Conservation (phyloP, 495 filamentous ascomycete species). For the Penicillium bovifimosum region DNA sequence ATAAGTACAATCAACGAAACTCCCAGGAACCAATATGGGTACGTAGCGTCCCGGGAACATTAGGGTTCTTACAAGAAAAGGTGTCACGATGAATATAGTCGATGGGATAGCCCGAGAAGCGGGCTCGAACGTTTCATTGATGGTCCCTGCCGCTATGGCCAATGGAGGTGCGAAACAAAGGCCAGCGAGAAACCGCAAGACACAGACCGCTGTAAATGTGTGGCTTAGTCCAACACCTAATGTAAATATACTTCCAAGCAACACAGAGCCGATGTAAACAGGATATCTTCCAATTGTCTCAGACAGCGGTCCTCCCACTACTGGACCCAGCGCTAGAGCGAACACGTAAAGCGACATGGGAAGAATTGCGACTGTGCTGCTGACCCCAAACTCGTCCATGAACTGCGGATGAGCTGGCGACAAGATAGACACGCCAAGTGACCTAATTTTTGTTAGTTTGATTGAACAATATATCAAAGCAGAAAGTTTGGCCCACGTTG, state of each 20-base stretch:
- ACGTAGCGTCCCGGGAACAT: no score
- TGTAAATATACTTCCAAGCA: conserved; percentile 54
- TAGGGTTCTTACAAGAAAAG: no score
- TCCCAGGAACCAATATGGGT: no score
- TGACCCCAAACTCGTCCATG: conserved; percentile 41
- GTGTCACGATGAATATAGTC: conserved; percentile 36
- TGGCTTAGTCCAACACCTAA: conserved; percentile 55
- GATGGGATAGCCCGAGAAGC: conserved; percentile 30
- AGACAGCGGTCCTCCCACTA: conserved; percentile 55
- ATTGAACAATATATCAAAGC: background rate
- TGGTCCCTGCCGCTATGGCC: conserved; percentile 40
- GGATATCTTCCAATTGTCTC: conserved; percentile 53
- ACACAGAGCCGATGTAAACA: conserved; percentile 48
- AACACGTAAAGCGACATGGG: conserved; percentile 52
- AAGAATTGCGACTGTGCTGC: conserved; percentile 47
- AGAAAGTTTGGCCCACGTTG: conserved; percentile 10
- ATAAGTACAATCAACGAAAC: no score
- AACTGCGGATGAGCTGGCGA: conserved; percentile 41
- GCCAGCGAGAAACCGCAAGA: conserved; percentile 60
- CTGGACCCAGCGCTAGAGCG: conserved; percentile 53
- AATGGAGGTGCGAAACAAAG: conserved; percentile 36
- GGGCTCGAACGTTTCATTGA: conserved; percentile 39
- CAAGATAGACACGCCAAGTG: conserved; percentile 50
- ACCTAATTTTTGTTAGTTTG: conserved; percentile 27
- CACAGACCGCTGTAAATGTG: conserved; percentile 49